Conservation (phyloP, 352 stramenopile species). For the Globisporangium parvum region DNA sequence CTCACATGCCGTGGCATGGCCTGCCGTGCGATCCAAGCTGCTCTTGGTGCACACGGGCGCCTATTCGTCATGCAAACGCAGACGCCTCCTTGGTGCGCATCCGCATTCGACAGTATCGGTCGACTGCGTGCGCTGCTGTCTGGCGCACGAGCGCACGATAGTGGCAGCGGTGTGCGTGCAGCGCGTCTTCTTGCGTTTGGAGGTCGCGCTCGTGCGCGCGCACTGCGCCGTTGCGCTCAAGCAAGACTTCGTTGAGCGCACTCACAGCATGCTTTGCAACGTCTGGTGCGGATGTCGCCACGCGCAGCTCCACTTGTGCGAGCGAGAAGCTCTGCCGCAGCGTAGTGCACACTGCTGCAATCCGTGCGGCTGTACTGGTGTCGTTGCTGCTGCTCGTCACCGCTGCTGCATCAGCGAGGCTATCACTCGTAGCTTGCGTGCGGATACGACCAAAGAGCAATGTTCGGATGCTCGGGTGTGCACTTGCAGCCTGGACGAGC, state of each 20-base stretch:
- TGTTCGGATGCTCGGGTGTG: slow-evolving; percentile 21
- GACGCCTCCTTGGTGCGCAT: background rate
- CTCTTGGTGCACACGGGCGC: background rate
- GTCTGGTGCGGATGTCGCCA: slow-evolving; percentile 6
- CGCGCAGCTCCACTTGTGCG: slow-evolving; percentile 21
- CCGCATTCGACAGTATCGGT: background rate
- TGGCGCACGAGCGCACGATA: slow-evolving; percentile 19
- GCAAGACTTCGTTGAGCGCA: slow-evolving; percentile 15
- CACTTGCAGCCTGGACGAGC: slow-evolving; percentile 9
- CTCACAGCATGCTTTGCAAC: slow-evolving; percentile 10
- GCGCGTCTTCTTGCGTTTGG: background rate
- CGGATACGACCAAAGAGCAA: slow-evolving; percentile 27
- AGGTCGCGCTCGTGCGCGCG: slow-evolving; percentile 9
- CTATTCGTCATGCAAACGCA: background rate
- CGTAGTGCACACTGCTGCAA: slow-evolving; percentile 11
- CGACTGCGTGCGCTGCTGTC: slow-evolving; percentile 12
- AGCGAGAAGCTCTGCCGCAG: slow-evolving; percentile 23
- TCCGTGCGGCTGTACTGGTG: slow-evolving; percentile 1
- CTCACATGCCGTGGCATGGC: too few relatives aligned
- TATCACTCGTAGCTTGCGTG: background rate
- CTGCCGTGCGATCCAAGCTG: too few relatives aligned
- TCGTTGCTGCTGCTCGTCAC: background rate
- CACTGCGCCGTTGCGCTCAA: background rate
- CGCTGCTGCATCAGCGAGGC: background rate
- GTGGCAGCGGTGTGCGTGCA: slow-evolving; percentile 12